These are phyloP conservation scores for Alternaria consortialis DNA, from an alignment of 2,329 filamentous ascomycete species.

Conservation along the genomic window DNA sequence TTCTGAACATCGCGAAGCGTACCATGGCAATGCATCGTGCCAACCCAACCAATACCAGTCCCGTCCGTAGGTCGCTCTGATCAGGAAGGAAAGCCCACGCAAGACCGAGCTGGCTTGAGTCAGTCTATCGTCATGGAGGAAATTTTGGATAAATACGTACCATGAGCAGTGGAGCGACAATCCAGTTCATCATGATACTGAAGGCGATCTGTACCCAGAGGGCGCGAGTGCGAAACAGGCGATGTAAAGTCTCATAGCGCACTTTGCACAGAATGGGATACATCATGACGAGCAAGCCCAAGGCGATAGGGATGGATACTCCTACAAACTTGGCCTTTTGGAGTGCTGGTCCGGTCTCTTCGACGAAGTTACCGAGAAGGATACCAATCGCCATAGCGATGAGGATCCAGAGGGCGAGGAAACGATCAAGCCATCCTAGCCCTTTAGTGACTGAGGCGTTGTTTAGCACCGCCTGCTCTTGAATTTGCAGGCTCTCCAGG, in stretches of 20 bases:
- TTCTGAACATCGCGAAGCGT: slow-evolving; percentile 45
- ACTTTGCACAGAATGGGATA: slow-evolving; percentile 87
- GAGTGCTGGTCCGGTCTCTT: slow-evolving; percentile 65
- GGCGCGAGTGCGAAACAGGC: slow-evolving; percentile 64
- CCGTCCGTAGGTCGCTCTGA: slow-evolving; percentile 57
- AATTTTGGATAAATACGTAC: slow-evolving; percentile 48
- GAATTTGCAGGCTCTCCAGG: neutral
- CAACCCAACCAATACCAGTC: slow-evolving; percentile 78
- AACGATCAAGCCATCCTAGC: slow-evolving; percentile 35
- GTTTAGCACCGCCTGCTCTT: slow-evolving; percentile 1
- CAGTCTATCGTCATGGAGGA: neutral
- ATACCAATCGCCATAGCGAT: slow-evolving; percentile 68
- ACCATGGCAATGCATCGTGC: slow-evolving; percentile 86
- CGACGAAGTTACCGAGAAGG: slow-evolving; percentile 74
- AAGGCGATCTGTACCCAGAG: slow-evolving; percentile 79
- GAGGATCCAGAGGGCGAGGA: slow-evolving; percentile 67
- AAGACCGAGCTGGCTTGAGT: slow-evolving; percentile 62
- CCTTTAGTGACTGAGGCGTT: slow-evolving; percentile 38
- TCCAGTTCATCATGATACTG: slow-evolving; percentile 78
- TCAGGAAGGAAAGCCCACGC: slow-evolving; percentile 61
- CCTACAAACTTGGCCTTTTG: slow-evolving; percentile 75
- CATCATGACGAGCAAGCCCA: slow-evolving; percentile 86
- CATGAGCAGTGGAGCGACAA: slow-evolving; percentile 84
- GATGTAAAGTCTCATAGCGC: slow-evolving; percentile 74
- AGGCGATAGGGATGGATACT: slow-evolving; percentile 73